Base-by-base conservation (phyloP, 2,329 filamentous ascomycete genomes). In the Cercospora beticola region DNA sequence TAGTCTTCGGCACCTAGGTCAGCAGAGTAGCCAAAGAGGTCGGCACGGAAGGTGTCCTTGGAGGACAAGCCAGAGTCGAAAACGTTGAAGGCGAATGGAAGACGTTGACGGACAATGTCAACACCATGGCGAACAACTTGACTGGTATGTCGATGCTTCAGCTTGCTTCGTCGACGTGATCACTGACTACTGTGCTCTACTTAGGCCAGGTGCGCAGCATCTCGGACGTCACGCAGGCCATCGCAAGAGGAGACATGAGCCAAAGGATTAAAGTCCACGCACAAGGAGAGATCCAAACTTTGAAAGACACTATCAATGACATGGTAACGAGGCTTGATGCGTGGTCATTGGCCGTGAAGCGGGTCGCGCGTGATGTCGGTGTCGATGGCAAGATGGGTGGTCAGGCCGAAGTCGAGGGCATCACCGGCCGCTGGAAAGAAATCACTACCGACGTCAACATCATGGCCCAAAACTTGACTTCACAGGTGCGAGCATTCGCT, bases 361-460 rank as follows among this genome's bases (percentile, higher is more conserved):
- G 94, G 74, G 94, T 99, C 31, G 94, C 94, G 68, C 94, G 95
- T 76, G 95, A 98, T 80, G 95, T 98, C 74, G 94, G 94, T 73
- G 94, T 98, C 63, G 95, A 98, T 76, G 94, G 94, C 71, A 98
- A 97, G 84, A 97, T 99, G 92, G 94, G 94, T 76, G 94, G 94
- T 18, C 95, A 99, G 79, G 95, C 94, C 70, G 94, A 97, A 78
- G 92, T 97, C 62, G 92, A 93, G 72, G 94, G 94, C 68, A 90
- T 98, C 68, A 93, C 94, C 74, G 94, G 94, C 71, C 89, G 94
- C 65, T 99, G 94, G 95, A 97, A 97, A 79, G 94, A 99, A 79
- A 98, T 99, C 76, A 98, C 95, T 0, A 94, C 93, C 64, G 93
- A 97, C 78, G 93, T 97, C 79, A 97, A 97, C 80, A 97, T 92